phyloP scores from a whole-genome alignment of 306 rosid genomes.

The Glycine soja region DNA sequence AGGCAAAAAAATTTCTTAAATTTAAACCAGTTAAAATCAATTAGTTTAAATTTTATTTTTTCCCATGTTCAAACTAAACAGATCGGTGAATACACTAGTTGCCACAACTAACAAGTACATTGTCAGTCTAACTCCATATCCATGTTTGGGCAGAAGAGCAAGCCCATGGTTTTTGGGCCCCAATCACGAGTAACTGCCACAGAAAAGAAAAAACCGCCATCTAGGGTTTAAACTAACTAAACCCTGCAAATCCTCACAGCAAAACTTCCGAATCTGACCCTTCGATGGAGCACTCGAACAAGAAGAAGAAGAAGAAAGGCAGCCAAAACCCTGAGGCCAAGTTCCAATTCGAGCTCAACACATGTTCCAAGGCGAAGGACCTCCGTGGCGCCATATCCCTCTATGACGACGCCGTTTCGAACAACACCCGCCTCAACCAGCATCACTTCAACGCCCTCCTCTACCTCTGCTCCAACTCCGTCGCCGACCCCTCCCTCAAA shows the following conservation, averaged over 20 bases:
- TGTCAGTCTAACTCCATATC: no score
- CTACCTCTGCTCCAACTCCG: constrained; percentile 78
- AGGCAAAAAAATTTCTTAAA: no score
- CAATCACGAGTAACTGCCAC: no score
- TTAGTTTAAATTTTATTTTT: no score
- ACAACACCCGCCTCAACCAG: constrained; percentile 57
- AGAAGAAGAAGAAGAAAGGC: constrained; percentile 59
- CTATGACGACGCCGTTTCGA: constrained; percentile 57
- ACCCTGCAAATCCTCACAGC: no score
- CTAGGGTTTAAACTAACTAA: constrained; percentile 50
- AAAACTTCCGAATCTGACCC: background rate
- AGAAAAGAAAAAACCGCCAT: constrained; percentile 23
- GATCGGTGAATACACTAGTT: no score
- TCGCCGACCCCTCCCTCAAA: constrained; percentile 58
- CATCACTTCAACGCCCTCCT: constrained; percentile 84
- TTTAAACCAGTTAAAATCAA: no score
- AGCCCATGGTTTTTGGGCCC: no score
- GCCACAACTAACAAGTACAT: no score
- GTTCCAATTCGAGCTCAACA: constrained; percentile 71
- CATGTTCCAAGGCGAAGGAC: constrained; percentile 72
- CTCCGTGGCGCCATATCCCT: constrained; percentile 62
- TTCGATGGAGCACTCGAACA: constrained; percentile 54
- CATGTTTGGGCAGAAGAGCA: no score
- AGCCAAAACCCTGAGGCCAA: constrained; percentile 58
- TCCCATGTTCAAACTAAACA: no score